Evolutionary conservation across 345 rosid species (phyloP).

Genomic region (Alliaria petiolata): DNA sequence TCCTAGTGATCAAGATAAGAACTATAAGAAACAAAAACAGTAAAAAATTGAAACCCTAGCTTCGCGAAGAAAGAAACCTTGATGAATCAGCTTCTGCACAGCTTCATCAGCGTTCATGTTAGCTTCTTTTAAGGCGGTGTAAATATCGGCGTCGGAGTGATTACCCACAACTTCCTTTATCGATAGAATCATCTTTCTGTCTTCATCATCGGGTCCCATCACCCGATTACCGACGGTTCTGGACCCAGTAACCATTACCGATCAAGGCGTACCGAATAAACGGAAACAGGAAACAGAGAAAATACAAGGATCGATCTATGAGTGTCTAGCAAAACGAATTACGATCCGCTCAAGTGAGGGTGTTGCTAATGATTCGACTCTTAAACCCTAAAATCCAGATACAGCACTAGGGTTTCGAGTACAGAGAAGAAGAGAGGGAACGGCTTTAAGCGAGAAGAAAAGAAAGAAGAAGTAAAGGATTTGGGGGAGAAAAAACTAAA

Average conservation of each 20-base stretch:
- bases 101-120: not conserved
- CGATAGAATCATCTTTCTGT: not conserved
- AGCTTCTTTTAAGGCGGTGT: not conserved
- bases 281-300: not conserved
- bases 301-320: not conserved
- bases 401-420: not conserved
- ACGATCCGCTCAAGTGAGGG: not conserved
- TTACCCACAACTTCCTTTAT: not conserved
- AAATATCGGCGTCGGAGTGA: not conserved
- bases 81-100: slow-evolving; percentile 1
- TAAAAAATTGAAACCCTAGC: not conserved
- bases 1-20: not conserved
- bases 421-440: not conserved
- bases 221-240: not conserved
- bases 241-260: not conserved
- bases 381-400: not conserved
- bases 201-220: not conserved
- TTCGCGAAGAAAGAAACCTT: not conserved
- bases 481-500: not conserved
- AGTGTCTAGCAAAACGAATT: not conserved
- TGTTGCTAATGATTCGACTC: not conserved
- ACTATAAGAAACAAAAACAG: not conserved
- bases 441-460: not conserved
- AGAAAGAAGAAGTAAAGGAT: not conserved
- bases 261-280: not conserved